Base-by-base conservation (phyloP, 768 basidiomycete species). In the Mycena belliarum region DNA sequence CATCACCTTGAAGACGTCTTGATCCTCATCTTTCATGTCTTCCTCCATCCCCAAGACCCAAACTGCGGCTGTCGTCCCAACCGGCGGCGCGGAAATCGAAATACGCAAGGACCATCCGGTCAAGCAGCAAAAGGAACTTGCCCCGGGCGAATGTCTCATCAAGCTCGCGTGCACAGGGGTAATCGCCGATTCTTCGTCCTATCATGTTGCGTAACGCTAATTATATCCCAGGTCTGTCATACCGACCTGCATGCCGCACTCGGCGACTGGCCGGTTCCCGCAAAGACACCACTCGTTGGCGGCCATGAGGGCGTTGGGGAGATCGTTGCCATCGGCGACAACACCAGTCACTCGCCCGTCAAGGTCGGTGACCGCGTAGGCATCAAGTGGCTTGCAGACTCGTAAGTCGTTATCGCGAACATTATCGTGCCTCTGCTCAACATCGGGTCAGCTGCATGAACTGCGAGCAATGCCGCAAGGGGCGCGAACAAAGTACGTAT, bases 281-380 rank as follows among this genome's bases (percentile, higher is more conserved):
- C 83, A 32, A 82, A 76, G 50, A 76, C 77, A 1, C 88, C 88
- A 0, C 82, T 92, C 46, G 82, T 93, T 55, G 90, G 90, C 16
- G 91, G 93, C 0, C 93, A 94, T 68, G 88, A 93, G 73, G 93
- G 92, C 61, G 90, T 91, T 14, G 92, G 93, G 18, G 75, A 79
- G 41, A 73, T 96, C 52, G 87, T 94, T 40, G 93, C 92, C 24
- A 90, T 95, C 64, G 92, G 84, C 23, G 76, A 79, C 9, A 73
- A 87, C 68, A 88, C 89, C 0, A 61, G 71, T 21, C 52, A 76
- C 45, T 84, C 82, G 12, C 82, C 84, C 0, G 82, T 93, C 61
- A 84, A 88, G 67, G 58, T 92, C 35, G 92, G 92, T 20, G 85
- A 92, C 52, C 81, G 88, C 14, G 91, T 93, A 42, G 92, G 92